Base-by-base conservation (phyloP, 2,329 filamentous ascomycete genomes). In the Eurotiales sp. region DNA sequence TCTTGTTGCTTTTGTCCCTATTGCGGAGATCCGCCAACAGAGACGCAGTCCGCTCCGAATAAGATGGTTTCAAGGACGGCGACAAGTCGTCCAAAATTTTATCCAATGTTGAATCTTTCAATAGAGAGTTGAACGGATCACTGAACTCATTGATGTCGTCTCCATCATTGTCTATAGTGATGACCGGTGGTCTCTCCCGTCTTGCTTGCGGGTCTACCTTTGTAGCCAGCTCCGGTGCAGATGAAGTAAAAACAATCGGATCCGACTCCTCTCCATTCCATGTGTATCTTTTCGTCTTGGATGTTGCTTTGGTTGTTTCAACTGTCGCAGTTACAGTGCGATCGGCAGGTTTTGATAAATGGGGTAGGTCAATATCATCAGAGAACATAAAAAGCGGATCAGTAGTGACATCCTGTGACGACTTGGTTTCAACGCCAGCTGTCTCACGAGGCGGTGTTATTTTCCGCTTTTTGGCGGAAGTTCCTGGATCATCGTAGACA, bases 231-330 rank as follows among this genome's bases (percentile, higher is more conserved):
- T 67, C 61, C 3, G 62, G 65, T 0, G 65, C 65, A 15, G 72
- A 71, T 4, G 72, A 76, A 1, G 71, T 73, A 49, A 72, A 72
- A 3, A 67, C 58, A 54, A 75, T 73, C 2, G 72, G 68, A 56
- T 74, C 73, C 2, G 64, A 69, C 3, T 67, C 62, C 25, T 63
- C 53, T 7, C 60, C 56, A 23, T 60, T 53, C 55, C 58, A 56
- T 12, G 6, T 53, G 15, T 30, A 46, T 7, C 54, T 57, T 49
- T 44, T 55, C 22, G 15, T 50, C 21, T 40, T 44, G 7, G 32
- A 21, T 3, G 47, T 19, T 15, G 29, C 17, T 23, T 17, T 22
- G 4, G 23, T 36, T 3, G 37, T 21, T 14, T 30, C 32, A n/a
- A n/a, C 23, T 19, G 25, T 30, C 6, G 48, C n/a, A 32, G 49